A percentile compares a stretch with the other conserved stretches of the same genome.
These are phyloP conservation scores for Pulveroboletus sp. DNA, from an alignment of 768 basidiomycete genomes.

Conservation along the genomic window DNA sequence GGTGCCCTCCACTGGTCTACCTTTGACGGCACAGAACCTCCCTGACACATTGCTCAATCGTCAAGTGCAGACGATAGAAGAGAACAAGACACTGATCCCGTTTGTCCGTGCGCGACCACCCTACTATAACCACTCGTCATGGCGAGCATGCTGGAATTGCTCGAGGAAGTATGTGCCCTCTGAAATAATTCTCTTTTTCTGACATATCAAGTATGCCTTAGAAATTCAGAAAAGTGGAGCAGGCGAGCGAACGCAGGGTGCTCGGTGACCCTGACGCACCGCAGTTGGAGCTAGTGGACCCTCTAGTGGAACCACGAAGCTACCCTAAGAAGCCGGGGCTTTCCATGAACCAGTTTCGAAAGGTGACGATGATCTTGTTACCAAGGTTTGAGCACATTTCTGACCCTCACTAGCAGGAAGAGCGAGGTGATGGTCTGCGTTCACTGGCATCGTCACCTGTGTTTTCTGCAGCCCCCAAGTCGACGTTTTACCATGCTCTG, in stretches of 20 bases:
- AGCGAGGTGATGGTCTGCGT: conserved; percentile 19
- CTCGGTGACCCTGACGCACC: conserved; percentile 28
- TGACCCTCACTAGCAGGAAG: conserved; percentile 15
- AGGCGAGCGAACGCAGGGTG: conserved; percentile 50
- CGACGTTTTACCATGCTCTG: conserved; percentile 45
- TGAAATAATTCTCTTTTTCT: background rate
- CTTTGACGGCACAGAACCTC: background rate
- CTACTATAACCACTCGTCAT: conserved; percentile 7
- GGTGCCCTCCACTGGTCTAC: background rate
- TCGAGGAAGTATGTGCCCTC: conserved; percentile 25
- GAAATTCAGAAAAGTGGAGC: conserved; percentile 57
- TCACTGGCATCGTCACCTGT: conserved; percentile 30
- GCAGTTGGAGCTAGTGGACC: conserved; percentile 14
- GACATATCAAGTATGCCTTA: conserved; percentile 18
- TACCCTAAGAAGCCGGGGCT: conserved; percentile 46
- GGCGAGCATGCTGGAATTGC: conserved; percentile 21
- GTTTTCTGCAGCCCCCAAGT: conserved; percentile 39
- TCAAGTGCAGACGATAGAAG: background rate
- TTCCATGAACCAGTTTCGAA: conserved; percentile 57
- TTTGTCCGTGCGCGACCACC: background rate
- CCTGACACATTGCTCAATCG: conserved; percentile 1
- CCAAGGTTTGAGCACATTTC: background rate
- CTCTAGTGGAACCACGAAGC: conserved; percentile 19
- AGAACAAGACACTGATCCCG: background rate
- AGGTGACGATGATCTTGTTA: conserved; percentile 35